Evolutionary conservation across 192 early-diverging fungal species (phyloP).

Genomic region (Chytriomyces sp.): DNA sequence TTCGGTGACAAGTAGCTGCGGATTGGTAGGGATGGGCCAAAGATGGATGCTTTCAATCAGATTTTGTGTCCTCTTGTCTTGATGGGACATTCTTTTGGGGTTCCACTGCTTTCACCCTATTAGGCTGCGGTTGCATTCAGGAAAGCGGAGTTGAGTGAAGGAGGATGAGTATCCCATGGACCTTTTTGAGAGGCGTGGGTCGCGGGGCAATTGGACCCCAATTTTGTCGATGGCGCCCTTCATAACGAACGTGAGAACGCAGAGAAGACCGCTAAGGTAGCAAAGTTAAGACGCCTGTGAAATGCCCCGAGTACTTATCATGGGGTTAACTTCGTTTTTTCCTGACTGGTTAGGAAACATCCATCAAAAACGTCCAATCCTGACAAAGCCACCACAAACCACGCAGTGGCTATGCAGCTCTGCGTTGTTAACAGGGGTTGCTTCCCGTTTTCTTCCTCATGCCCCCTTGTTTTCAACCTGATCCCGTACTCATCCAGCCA

Average conservation of each 20-base stretch:
- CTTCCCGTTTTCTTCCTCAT: neutral
- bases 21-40: conserved; percentile 56
- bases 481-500: too few species aligned
- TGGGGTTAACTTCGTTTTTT: neutral
- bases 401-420: neutral
- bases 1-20: conserved; percentile 90
- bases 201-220: conserved; percentile 91
- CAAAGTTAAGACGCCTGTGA: too few species aligned
- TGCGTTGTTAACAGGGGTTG: neutral
- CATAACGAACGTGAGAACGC: neutral
- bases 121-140: conserved; percentile 89
- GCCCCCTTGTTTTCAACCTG: too few species aligned
- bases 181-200: conserved; percentile 90
- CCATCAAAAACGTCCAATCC: neutral
- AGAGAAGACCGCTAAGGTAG: too few species aligned
- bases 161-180: conserved; percentile 90
- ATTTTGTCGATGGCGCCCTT: conserved; percentile 57
- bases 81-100: conserved; percentile 95
- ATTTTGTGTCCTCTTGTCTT: conserved; percentile 93
- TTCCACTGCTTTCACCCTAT: conserved; percentile 93
- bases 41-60: conserved; percentile 80
- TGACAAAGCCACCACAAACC: neutral
- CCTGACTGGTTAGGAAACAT: neutral
- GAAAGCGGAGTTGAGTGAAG: conserved; percentile 64
- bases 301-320: too few species aligned